Evolutionary conservation across 176 grass and related monocot species (phyloP).

Genomic region (Eleusine indica): DNA sequence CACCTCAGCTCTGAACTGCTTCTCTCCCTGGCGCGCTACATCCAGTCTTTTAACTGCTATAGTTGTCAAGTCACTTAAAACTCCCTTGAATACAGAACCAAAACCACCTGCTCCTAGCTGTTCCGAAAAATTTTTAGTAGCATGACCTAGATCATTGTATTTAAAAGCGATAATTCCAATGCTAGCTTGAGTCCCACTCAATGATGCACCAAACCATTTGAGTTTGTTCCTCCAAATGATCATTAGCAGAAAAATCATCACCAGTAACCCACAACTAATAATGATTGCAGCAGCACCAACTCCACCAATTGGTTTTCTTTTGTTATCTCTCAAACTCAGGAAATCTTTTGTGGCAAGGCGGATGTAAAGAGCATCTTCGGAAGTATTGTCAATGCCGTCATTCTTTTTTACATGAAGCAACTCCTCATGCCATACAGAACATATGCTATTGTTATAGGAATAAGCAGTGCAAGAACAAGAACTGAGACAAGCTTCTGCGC

Average conservation of each 20-base stretch:
- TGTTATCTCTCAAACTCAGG: neutral
- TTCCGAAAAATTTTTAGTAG: neutral
- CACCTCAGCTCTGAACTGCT: neutral
- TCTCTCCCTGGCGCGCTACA: neutral
- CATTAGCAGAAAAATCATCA: neutral
- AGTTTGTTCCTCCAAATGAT: neutral
- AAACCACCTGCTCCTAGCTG: neutral
- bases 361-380: neutral
- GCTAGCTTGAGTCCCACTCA: neutral
- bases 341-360: neutral
- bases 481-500: neutral
- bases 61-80: neutral
- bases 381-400: neutral
- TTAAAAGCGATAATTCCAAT: neutral
- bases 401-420: neutral
- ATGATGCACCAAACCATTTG: neutral
- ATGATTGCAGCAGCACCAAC: neutral
- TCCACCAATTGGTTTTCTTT: neutral
- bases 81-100: neutral
- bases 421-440: neutral
- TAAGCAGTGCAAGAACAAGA: neutral
- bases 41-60: neutral
- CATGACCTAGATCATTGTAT: neutral
- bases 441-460: neutral
- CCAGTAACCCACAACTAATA: neutral